Conservation (phyloP, 2,329 filamentous ascomycete species). For the Catunica adiposa region DNA sequence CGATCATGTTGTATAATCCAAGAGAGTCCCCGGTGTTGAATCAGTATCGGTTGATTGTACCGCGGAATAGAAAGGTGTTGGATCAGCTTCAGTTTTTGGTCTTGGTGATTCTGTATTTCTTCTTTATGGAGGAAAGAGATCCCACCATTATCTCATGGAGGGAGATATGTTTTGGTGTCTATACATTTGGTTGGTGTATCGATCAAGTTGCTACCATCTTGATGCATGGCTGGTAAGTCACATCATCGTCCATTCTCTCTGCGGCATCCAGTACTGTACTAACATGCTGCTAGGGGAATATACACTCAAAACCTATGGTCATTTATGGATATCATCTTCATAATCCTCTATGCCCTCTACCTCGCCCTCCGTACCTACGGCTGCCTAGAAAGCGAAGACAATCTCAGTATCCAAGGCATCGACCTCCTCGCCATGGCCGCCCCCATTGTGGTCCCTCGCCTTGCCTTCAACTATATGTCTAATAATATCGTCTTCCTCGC, state of each 20-base stretch:
- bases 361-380: constrained; percentile 51
- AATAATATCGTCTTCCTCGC: constrained; percentile 75
- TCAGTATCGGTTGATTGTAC: constrained; percentile 72
- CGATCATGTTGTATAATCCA: constrained; percentile 67
- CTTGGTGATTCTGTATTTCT: constrained; percentile 51
- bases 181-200: constrained; percentile 61
- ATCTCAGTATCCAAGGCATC: constrained; percentile 47
- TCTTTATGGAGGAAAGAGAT: constrained; percentile 54
- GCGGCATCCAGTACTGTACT: not conserved
- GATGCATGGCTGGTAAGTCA: constrained; percentile 47
- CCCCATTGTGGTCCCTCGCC: constrained; percentile 57
- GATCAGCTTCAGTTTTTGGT: constrained; percentile 60
- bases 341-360: constrained; percentile 54
- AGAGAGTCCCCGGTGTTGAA: constrained; percentile 60
- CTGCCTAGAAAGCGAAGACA: constrained; percentile 31
- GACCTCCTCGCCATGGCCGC: constrained; percentile 64
- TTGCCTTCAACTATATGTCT: constrained; percentile 69
- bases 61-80: constrained; percentile 57
- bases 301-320: constrained; percentile 84
- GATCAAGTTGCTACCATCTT: constrained; percentile 63
- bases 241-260: not conserved
- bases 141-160: constrained; percentile 36
- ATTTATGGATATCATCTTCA: constrained; percentile 67
- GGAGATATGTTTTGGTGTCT: constrained; percentile 55
- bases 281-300: constrained; percentile 40